Percentiles rank a stretch among this genome's conserved stretches.
phyloP scores from a whole-genome alignment of 805 yeast genomes.

The Hanseniaspora thailandica region DNA sequence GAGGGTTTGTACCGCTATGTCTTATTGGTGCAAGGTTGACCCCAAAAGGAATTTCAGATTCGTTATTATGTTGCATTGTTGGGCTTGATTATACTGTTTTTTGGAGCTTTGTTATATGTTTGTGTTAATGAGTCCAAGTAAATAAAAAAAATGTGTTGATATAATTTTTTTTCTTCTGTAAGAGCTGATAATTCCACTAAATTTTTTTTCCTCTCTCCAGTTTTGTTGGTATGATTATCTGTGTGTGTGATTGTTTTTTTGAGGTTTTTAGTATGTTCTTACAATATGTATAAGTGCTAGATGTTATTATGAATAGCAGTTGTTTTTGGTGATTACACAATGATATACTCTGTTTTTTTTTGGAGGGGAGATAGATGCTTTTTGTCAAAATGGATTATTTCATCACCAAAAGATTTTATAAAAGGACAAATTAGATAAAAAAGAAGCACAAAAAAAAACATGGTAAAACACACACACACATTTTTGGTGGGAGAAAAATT shows the following conservation, averaged over 20 bases:
- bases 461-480: neutral
- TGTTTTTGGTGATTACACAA: too few species aligned
- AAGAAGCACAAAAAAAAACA: neutral
- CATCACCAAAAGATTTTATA: neutral
- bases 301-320: too few species aligned
- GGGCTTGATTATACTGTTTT: neutral
- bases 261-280: too few species aligned
- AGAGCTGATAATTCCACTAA: neutral
- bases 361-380: too few species aligned
- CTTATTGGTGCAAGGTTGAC: slow-evolving; percentile 13
- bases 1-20: slow-evolving; percentile 2
- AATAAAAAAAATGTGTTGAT: neutral
- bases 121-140: neutral
- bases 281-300: too few species aligned
- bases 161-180: too few species aligned
- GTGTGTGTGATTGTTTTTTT: too few species aligned
- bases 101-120: neutral
- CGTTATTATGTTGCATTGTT: slow-evolving; percentile 1
- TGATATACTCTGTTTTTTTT: too few species aligned
- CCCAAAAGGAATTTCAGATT: slow-evolving; percentile 11
- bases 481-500: neutral
- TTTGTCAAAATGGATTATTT: too few species aligned
- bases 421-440: neutral
- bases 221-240: neutral
- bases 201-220: too few species aligned